Percentiles rank a stretch among this genome's conserved stretches.
phyloP scores from a whole-genome alignment of 1,284 basidiomycete genomes.

The Wallemia hederae region DNA sequence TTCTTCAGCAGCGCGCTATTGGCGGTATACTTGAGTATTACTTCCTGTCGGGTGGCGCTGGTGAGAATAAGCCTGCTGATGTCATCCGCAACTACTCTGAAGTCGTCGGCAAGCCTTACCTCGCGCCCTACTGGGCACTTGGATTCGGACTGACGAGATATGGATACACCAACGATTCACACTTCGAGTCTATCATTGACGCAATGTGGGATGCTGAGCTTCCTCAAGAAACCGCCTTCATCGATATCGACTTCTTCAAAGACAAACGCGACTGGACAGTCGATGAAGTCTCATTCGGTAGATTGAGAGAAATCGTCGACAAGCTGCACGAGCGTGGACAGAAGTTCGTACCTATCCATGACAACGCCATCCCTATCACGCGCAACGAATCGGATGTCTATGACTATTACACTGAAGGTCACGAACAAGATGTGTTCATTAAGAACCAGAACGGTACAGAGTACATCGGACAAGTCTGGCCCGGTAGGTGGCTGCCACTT shows the following conservation, averaged over 20 bases:
- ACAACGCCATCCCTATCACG: neutral
- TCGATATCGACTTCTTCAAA: constrained; percentile 7
- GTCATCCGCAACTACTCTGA: constrained; percentile 5
- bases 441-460: constrained; percentile 34
- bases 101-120: constrained; percentile 4
- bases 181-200: constrained; percentile 1
- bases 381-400: constrained; percentile 13
- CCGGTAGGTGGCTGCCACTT: neutral
- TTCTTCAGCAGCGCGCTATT: constrained; percentile 3
- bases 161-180: constrained; percentile 5
- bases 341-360: neutral
- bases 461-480: constrained; percentile 29
- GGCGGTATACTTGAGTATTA: constrained; percentile 7
- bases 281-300: constrained; percentile 5
- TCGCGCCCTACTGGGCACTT: constrained; percentile 5
- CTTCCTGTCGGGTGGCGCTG: constrained; percentile 5
- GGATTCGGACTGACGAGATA: constrained; percentile 8
- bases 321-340: constrained; percentile 3
- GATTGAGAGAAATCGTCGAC: constrained; percentile 5
- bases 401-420: constrained; percentile 21
- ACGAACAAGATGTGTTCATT: constrained; percentile 25
- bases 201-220: neutral
- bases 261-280: constrained; percentile 5
- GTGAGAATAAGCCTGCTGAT: constrained; percentile 2
- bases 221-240: constrained; percentile 3